These are phyloP conservation scores for Mrakia hoshinonis DNA, from an alignment of 768 basidiomycete species.

Conservation along the genomic window DNA sequence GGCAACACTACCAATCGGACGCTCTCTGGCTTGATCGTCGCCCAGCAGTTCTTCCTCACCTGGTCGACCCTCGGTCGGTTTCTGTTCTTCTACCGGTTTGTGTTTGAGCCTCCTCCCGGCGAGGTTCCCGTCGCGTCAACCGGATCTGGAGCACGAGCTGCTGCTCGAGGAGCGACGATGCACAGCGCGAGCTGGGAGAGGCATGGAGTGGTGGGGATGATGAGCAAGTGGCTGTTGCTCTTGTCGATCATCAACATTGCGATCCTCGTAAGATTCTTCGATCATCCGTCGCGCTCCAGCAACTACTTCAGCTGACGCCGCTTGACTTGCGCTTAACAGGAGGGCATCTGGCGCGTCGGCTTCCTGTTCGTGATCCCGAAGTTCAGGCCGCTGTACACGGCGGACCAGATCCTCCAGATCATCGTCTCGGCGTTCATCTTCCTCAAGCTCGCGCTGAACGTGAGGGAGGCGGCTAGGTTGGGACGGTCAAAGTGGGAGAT, in stretches of 20 bases:
- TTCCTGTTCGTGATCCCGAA: conserved; percentile 6
- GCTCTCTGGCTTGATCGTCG: neutral
- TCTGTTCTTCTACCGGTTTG: conserved; percentile 4
- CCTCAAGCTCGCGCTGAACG: neutral
- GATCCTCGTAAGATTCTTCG: neutral
- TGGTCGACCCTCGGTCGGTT: neutral
- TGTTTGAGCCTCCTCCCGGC: neutral
- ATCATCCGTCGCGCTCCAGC: neutral
- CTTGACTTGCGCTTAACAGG: neutral
- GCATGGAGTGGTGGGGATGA: neutral
- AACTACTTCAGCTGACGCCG: neutral
- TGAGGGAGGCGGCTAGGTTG: neutral
- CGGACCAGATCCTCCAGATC: conserved; percentile 5
- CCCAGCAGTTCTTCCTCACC: conserved; percentile 13
- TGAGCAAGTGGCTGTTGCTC: neutral
- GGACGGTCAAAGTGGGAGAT: neutral
- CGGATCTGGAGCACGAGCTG: neutral
- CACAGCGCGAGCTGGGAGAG: conserved; percentile 1
- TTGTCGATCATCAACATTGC: neutral
- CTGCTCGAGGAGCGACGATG: neutral
- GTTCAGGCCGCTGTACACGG: conserved; percentile 7
- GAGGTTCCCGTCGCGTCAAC: neutral
- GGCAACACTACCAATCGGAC: neutral
- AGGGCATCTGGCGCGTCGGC: neutral
- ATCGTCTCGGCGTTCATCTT: neutral